Percentiles rank a stretch among this genome's conserved stretches.
These are phyloP conservation scores for Cyclotella sp. DNA, from an alignment of 108 stramenopile genomes.

Conservation along the genomic window DNA sequence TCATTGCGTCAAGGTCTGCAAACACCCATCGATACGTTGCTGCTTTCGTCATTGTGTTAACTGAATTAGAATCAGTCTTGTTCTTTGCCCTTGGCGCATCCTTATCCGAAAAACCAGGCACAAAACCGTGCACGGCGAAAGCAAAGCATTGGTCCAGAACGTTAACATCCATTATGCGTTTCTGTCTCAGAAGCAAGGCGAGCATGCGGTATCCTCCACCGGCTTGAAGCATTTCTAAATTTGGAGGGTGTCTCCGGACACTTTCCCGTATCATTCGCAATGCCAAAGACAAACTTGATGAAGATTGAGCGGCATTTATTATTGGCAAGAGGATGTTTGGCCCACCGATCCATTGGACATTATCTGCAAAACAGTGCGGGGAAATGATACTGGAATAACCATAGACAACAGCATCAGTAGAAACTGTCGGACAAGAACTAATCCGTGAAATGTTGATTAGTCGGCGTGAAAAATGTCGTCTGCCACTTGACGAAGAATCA, in stretches of 20 bases:
- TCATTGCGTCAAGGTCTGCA: constrained; percentile 91
- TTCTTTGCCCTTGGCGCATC: constrained; percentile 41
- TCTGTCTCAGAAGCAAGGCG: constrained; percentile 78
- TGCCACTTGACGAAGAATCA: constrained; percentile 34
- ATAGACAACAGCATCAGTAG: constrained; percentile 79
- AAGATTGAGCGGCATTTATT: constrained; percentile 70
- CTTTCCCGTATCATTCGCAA: constrained; percentile 77
- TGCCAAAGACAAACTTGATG: constrained; percentile 69
- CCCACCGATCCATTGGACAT: constrained; percentile 89
- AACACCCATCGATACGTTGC: constrained; percentile 81
- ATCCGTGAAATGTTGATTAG: constrained; percentile 80
- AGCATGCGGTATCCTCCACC: constrained; percentile 87
- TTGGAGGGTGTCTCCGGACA: constrained; percentile 77
- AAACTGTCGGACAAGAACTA: constrained; percentile 57
- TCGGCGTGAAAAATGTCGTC: constrained; percentile 55
- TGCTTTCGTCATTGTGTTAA: constrained; percentile 36
- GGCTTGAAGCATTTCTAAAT: constrained; percentile 84
- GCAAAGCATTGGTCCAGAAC: constrained; percentile 89
- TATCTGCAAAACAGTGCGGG: constrained; percentile 86
- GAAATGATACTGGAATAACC: constrained; percentile 73
- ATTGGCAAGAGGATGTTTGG: constrained; percentile 81
- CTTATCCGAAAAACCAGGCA: constrained; percentile 54
- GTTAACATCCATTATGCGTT: constrained; percentile 71
- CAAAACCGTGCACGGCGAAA: constrained; percentile 86
- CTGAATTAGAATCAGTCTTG: constrained; percentile 33